These are phyloP conservation scores for Boletus subparvulus DNA, from an alignment of 768 basidiomycete species.

Conservation along the genomic window DNA sequence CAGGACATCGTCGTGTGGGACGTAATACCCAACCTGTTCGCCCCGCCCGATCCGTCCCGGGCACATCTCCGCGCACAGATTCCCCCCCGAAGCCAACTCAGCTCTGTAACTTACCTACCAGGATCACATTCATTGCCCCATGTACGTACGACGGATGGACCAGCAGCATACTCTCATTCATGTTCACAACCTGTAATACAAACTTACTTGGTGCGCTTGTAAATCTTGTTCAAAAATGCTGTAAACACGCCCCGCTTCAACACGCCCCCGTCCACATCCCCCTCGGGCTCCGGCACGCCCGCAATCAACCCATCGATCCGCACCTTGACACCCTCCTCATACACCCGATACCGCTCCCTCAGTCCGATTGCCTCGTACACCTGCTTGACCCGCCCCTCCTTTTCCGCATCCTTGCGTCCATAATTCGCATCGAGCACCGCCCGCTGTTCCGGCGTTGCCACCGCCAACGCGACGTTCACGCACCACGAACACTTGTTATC, in stretches of 20 bases:
- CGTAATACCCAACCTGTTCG: no score
- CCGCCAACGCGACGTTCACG: conserved; percentile 79
- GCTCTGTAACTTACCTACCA: neutral
- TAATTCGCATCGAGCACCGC: conserved; percentile 65
- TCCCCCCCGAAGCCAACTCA: neutral
- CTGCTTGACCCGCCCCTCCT: conserved; percentile 59
- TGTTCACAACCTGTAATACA: neutral
- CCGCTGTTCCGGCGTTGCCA: conserved; percentile 56
- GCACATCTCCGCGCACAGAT: no score
- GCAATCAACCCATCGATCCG: conserved; percentile 70
- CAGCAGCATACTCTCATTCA: no score
- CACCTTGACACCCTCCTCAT: conserved; percentile 75
- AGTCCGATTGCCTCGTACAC: conserved; percentile 74
- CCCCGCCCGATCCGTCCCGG: no score
- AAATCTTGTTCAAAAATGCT: neutral
- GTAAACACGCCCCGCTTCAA: conserved; percentile 45
- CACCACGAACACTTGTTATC: conserved; percentile 99
- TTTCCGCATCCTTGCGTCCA: conserved; percentile 50
- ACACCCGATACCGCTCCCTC: conserved; percentile 62
- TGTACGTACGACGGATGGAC: no score
- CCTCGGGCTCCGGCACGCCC: conserved; percentile 59
- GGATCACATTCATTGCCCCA: no score
- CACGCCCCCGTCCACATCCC: conserved; percentile 39
- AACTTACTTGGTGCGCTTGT: neutral
- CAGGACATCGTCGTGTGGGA: no score